A percentile compares a stretch with the other conserved stretches of the same genome.
These are phyloP conservation scores for Alloteropsis semialata DNA, from an alignment of 176 grass and related monocot species.

Conservation along the genomic window DNA sequence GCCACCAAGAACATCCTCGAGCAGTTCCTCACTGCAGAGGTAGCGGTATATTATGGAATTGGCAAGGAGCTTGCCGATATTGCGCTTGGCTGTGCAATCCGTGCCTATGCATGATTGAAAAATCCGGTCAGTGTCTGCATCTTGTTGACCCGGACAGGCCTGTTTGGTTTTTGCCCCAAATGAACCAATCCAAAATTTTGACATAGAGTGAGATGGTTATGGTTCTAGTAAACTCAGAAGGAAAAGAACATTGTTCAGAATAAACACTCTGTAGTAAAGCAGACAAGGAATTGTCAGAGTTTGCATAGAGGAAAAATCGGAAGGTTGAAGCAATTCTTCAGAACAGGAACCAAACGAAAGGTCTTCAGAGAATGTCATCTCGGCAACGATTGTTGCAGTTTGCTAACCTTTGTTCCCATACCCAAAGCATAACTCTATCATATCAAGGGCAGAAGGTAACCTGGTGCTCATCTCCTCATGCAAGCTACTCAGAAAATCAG, in stretches of 20 bases:
- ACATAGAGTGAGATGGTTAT: background rate
- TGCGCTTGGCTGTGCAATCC: slow-evolving; percentile 74
- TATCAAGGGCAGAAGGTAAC: background rate
- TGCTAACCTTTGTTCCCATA: background rate
- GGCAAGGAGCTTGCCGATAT: slow-evolving; percentile 65
- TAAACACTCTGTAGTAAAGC: background rate
- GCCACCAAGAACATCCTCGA: slow-evolving; percentile 81
- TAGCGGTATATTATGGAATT: slow-evolving; percentile 87
- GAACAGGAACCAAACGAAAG: background rate
- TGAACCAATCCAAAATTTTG: background rate
- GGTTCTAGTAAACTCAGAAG: background rate
- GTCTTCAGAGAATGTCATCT: background rate
- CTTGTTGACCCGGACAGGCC: background rate
- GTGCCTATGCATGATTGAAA: slow-evolving; percentile 42
- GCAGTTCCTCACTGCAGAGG: slow-evolving; percentile 85
- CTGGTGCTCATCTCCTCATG: background rate
- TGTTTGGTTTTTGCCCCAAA: background rate
- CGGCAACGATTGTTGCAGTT: background rate
- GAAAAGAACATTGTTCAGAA: background rate
- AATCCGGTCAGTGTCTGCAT: background rate
- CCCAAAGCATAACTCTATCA: too few species aligned
- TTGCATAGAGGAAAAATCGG: background rate
- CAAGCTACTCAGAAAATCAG: background rate
- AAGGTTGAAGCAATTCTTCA: background rate
- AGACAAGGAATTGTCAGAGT: background rate